Conservation (phyloP, 2,329 filamentous ascomycete genomes). For the Fusarium brachygibbosum region DNA sequence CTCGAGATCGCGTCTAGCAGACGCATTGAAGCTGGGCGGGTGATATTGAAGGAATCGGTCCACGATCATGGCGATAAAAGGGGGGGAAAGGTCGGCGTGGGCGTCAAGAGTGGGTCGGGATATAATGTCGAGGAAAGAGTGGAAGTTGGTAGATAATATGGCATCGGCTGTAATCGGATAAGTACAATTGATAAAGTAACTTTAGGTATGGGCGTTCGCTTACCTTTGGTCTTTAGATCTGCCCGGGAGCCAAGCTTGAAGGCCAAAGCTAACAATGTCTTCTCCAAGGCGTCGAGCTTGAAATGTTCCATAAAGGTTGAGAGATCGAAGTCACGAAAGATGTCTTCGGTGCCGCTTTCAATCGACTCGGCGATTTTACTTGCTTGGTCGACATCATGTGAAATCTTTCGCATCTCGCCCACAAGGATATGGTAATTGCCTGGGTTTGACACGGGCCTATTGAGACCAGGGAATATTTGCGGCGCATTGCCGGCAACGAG, state of each 20-base stretch:
- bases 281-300: constrained; percentile 88
- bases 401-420: constrained; percentile 87
- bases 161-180: constrained; percentile 77
- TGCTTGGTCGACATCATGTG: constrained; percentile 83
- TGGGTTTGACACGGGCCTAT: constrained; percentile 78
- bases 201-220: constrained; percentile 40
- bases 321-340: constrained; percentile 97
- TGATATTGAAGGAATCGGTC: constrained; percentile 90
- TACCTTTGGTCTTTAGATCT: constrained; percentile 92
- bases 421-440: constrained; percentile 87
- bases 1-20: constrained; percentile 77
- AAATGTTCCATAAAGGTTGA: constrained; percentile 96
- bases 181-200: constrained; percentile 56
- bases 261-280: constrained; percentile 87
- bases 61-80: constrained; percentile 83
- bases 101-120: constrained; percentile 73
- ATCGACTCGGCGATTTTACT: constrained; percentile 94
- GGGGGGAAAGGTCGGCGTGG: constrained; percentile 74
- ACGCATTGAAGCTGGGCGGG: constrained; percentile 85
- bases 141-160: constrained; percentile 85
- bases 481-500: constrained; percentile 91
- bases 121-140: constrained; percentile 82
- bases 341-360: constrained; percentile 89
- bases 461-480: constrained; percentile 87
- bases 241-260: constrained; percentile 86